Base-by-base conservation (phyloP, 176 grass and related monocot species). In the Triticum dicoccoides region DNA sequence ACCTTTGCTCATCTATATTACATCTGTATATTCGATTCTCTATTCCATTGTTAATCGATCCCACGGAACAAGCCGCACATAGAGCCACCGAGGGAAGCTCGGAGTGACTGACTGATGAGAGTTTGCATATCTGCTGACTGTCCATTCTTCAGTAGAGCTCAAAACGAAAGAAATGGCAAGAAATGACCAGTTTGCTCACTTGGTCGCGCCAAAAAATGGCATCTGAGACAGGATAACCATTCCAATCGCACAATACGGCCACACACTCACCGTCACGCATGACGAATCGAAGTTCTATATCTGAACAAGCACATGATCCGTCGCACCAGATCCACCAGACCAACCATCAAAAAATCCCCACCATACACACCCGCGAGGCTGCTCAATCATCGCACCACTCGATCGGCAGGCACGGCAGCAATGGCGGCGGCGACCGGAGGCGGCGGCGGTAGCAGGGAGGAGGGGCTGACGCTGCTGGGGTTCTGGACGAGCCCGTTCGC, bases 401-500 rank as follows among this genome's bases (percentile, higher is more conserved):
- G 14, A 30, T 30, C 24, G 73, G 24, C 42, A 49, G 52, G 6
- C 17, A 24, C 12, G 0, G 8, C 7, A 25, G 42, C n/a, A 42
- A 41, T 25, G 24, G 73, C 73, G 41, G 10, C 70, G 38, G 10
- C 44, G 23, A 54, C 24, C 47, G 45, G 25, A 24, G 69, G 69
- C 4, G 15, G 52, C 52, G 15, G 52, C 17, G 2, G 51, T 15
- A 6, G 17, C 54, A 23, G 37, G 20, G 69, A 72, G 69, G 37
- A 17, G 74, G 24, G 0, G 74, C 47, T 77, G 74, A 77, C 74
- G 27, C 47, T 77, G 25, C 74, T 77, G 47, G 74, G 74, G 29
- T 77, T 77, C 47, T 77, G 74, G 47, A 21, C 74, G 47, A 77
- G 74, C 74, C 74, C 74, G 47, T 77, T 34, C 74, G 74, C 52